Conservation (phyloP, 257 asterid genomes). For the Petunia secreta region DNA sequence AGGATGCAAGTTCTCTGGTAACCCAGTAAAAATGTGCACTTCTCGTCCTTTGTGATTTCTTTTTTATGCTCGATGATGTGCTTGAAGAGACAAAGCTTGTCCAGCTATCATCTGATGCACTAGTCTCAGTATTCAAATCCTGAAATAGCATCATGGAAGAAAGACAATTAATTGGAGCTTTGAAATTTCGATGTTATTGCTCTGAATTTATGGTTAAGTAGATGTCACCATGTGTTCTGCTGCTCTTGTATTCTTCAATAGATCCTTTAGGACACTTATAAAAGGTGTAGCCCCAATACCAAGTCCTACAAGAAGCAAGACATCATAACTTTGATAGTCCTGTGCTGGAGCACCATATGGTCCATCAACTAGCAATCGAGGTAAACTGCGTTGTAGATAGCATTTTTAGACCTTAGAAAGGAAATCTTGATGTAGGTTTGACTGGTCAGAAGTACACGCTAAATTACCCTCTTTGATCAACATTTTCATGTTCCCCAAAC, state of each 20-base stretch:
- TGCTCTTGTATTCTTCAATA: conserved; percentile 61
- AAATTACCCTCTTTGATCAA: conserved; percentile 64
- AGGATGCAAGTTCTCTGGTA: conserved; percentile 86
- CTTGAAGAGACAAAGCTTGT: conserved; percentile 67
- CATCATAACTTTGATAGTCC: conserved; percentile 80
- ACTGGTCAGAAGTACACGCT: conserved; percentile 6
- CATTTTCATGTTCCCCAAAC: conserved; percentile 52
- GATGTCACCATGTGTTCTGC: conserved; percentile 42
- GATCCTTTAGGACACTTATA: conserved; percentile 86
- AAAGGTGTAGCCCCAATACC: conserved; percentile 97
- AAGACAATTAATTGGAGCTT: conserved; percentile 6
- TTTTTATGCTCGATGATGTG: conserved; percentile 51
- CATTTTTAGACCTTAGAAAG: conserved; percentile 12
- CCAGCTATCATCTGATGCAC: conserved; percentile 69
- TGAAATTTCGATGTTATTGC: background rate
- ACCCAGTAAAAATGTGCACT: conserved; percentile 89
- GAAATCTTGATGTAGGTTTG: conserved; percentile 2
- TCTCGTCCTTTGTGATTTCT: conserved; percentile 51
- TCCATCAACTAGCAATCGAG: conserved; percentile 80
- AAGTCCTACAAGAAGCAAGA: conserved; percentile 81
- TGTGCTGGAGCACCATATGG: conserved; percentile 98
- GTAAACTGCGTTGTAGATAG: conserved; percentile 51
- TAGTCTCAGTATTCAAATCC: conserved; percentile 74
- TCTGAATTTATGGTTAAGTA: background rate
- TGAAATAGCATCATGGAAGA: conserved; percentile 23